Evolutionary conservation across 306 rosid species (phyloP), one percentile per base, ranked within the genome.

Genomic region (Comarum palustre): DNA sequence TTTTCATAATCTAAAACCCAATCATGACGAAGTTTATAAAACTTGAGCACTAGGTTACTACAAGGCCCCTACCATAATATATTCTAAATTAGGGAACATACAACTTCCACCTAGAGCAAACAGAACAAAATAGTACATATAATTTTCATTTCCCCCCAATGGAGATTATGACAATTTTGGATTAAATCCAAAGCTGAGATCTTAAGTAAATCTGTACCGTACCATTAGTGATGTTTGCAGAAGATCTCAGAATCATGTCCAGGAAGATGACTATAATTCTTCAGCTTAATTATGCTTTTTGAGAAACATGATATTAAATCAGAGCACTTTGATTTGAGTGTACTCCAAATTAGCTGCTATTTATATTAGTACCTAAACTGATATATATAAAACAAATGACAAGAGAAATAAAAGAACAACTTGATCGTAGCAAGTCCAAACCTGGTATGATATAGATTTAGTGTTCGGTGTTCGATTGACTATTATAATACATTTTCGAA

Each of bases 281-380:
- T 43, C 50, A 65, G 45, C 46, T 25, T 78, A 54, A 22, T 54
- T 29, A 78, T 36, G 58, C 0, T 66, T 67, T 71, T 25, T 58
- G 20, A 46, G 34, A 60, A 59, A 46, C 20, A 43, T 24, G 60
- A 50, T 45, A 48, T 11, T 66, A 64, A 68, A 46, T 62, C 29
- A 66, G 70, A 71, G 58, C 66, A 63, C 45, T 20, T 71, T 64
- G 77, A 58, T 20, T 71, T 64, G 77, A 58, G 68, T 64, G 68
- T 42, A 6, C 5, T 46, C 46, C 52, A 27, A 78, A 63, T 63
- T 15, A 51, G 22, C 4, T 5, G 66, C 16, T 29, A 55, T 15
- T 52, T 34, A 10, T 52, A 6, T 51, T 41, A 25, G 66, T 4
- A n/a, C 20, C 31, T 29, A 29, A 29, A n/a, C n/a, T n/a, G n/a